Percentiles rank a stretch among this genome's conserved stretches.
Evolutionary conservation across 805 yeast species (phyloP).

Genomic region (Wickerhamiella slavikovae): DNA sequence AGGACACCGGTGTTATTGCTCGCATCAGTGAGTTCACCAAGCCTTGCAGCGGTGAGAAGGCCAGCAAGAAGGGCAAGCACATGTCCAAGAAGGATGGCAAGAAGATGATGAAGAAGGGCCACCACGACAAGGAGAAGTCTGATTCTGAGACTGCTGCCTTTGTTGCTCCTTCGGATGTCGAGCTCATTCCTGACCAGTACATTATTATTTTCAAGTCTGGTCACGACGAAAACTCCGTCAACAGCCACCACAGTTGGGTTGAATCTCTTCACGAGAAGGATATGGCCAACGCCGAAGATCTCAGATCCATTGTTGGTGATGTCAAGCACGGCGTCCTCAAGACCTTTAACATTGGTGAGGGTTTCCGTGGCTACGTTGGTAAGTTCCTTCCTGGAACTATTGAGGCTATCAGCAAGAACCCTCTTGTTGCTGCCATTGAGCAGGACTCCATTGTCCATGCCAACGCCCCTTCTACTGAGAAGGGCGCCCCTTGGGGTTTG

Average conservation of each 20-base stretch:
- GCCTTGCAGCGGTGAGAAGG: no score
- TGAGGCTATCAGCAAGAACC: conserved; percentile 43
- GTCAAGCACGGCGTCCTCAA: conserved; percentile 13
- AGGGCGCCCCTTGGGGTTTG: conserved; percentile 58
- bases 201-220: conserved; percentile 67
- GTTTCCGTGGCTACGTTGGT: conserved; percentile 67
- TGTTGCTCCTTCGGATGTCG: background rate
- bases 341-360: conserved; percentile 25
- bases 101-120: background rate
- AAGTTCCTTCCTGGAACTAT: conserved; percentile 56
- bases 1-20: no score
- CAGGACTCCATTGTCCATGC: conserved; percentile 35
- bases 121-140: background rate
- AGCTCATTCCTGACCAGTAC: conserved; percentile 25
- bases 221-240: conserved; percentile 29
- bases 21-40: no score
- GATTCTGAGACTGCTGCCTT: background rate
- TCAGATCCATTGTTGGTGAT: conserved; percentile 15
- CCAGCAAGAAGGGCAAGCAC: conserved; percentile 1
- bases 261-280: conserved; percentile 17
- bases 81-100: background rate
- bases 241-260: conserved; percentile 51
- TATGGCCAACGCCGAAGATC: conserved; percentile 20
- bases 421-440: conserved; percentile 39
- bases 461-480: conserved; percentile 27